A percentile compares a stretch with the other conserved stretches of the same genome.
Evolutionary conservation across 768 basidiomycete species (phyloP).

Genomic region (Piloderma croceum): DNA sequence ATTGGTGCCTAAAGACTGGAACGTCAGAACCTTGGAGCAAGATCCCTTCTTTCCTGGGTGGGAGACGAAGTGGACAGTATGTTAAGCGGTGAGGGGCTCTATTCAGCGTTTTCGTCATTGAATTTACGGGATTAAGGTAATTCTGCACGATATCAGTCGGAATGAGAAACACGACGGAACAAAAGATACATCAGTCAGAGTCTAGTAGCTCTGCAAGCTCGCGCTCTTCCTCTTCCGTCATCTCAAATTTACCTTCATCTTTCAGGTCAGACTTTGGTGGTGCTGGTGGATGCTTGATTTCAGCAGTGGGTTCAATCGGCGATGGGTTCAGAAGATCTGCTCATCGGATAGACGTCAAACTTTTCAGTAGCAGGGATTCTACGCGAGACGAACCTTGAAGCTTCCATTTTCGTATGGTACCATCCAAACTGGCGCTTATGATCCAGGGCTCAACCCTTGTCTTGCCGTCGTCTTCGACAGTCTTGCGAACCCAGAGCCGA

Average conservation of each 20-base stretch:
- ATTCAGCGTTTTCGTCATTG: no score
- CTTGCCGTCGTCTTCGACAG: slow-evolving; percentile 37
- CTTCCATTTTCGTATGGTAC: slow-evolving; percentile 83
- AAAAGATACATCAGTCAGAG: no score
- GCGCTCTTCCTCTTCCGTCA: slow-evolving; percentile 87
- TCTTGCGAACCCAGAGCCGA: slow-evolving; percentile 60
- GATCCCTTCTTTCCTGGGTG: slow-evolving; percentile 48
- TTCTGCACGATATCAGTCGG: no score
- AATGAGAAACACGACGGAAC: no score
- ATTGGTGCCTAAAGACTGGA: slow-evolving; percentile 42
- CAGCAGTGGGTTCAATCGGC: slow-evolving; percentile 13
- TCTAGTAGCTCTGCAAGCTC: slow-evolving; percentile 80
- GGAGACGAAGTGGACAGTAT: slow-evolving; percentile 20
- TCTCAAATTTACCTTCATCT: slow-evolving; percentile 28
- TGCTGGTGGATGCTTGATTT: slow-evolving; percentile 14
- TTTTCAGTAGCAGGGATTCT: no score
- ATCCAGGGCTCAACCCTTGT: slow-evolving; percentile 73
- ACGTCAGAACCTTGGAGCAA: slow-evolving; percentile 44
- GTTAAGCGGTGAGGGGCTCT: no score
- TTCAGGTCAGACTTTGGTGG: slow-evolving; percentile 23
- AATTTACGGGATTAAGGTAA: no score
- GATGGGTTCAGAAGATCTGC: slow-evolving; percentile 38
- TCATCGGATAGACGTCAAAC: slow-evolving; percentile 2
- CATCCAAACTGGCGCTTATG: slow-evolving; percentile 78
- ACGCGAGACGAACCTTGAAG: slow-evolving; percentile 45